A percentile compares a stretch with the other conserved stretches of the same genome.
These are phyloP conservation scores for Saccharomycopsis schoenii DNA, from an alignment of 805 yeast species.

Conservation along the genomic window DNA sequence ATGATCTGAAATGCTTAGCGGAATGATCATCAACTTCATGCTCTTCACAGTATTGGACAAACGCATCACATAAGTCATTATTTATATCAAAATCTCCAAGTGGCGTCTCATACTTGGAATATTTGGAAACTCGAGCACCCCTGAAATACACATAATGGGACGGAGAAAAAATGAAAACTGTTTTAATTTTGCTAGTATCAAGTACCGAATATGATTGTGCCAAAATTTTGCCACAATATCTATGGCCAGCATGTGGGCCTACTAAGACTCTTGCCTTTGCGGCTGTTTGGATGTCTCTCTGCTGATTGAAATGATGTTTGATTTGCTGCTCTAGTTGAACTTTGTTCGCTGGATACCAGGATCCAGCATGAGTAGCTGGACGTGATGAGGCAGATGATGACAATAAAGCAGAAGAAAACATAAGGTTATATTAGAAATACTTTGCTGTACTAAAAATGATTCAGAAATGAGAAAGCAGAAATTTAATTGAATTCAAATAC, in stretches of 20 bases:
- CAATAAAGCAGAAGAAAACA: not conserved
- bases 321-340: slow-evolving; percentile 40
- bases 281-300: slow-evolving; percentile 24
- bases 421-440: not conserved
- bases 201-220: slow-evolving; percentile 69
- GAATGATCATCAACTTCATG: not conserved
- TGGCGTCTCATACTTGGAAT: slow-evolving; percentile 63
- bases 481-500: too few species aligned
- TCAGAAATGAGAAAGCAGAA: not conserved
- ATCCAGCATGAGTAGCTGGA: slow-evolving; percentile 81
- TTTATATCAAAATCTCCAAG: slow-evolving; percentile 70
- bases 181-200: slow-evolving; percentile 46
- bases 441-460: too few species aligned
- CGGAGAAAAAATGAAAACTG: slow-evolving; percentile 83
- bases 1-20: slow-evolving; percentile 46
- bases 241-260: slow-evolving; percentile 85
- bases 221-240: slow-evolving; percentile 69
- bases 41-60: not conserved
- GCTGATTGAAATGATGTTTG: slow-evolving; percentile 31
- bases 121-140: slow-evolving; percentile 47
- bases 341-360: slow-evolving; percentile 64
- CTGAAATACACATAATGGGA: slow-evolving; percentile 81
- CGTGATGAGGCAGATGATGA: slow-evolving; percentile 25
- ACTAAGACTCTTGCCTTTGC: slow-evolving; percentile 40
- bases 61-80: slow-evolving; percentile 21